Conservation (phyloP, 2,329 filamentous ascomycete species). For the Sporothrix mexicana region DNA sequence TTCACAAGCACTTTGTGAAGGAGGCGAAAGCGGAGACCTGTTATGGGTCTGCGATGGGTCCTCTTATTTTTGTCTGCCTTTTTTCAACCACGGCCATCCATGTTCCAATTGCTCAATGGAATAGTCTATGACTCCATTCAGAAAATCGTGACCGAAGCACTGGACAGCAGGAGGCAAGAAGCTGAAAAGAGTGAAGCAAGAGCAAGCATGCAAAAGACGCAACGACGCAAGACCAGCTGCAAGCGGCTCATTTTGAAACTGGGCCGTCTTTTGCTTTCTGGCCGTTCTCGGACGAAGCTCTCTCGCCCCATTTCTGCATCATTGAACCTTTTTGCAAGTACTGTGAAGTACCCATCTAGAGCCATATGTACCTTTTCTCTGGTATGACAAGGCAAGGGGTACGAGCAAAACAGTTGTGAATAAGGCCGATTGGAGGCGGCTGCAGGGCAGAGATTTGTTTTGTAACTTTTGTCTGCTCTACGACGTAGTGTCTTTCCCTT, state of each 20-base stretch:
- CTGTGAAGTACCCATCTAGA: neutral
- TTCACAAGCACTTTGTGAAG: neutral
- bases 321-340: too few species aligned
- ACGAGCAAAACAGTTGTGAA: neutral
- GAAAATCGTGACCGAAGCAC: neutral
- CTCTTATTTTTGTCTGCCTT: neutral
- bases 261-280: neutral
- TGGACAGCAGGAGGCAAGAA: neutral
- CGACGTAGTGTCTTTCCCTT: neutral
- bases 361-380: neutral
- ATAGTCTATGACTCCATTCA: neutral
- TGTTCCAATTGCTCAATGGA: neutral
- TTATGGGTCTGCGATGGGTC: neutral
- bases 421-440: neutral
- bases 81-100: neutral
- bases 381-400: conserved; percentile 2
- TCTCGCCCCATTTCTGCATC: too few species aligned
- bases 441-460: conserved; percentile 15
- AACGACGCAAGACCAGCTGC: too few species aligned
- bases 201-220: too few species aligned
- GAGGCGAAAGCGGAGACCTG: conserved; percentile 23
- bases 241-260: neutral
- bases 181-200: neutral
- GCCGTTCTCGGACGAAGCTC: conserved; percentile 1
- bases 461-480: neutral